Conservation (phyloP, 129 eudicot species). For the Saussurea involucrata region DNA sequence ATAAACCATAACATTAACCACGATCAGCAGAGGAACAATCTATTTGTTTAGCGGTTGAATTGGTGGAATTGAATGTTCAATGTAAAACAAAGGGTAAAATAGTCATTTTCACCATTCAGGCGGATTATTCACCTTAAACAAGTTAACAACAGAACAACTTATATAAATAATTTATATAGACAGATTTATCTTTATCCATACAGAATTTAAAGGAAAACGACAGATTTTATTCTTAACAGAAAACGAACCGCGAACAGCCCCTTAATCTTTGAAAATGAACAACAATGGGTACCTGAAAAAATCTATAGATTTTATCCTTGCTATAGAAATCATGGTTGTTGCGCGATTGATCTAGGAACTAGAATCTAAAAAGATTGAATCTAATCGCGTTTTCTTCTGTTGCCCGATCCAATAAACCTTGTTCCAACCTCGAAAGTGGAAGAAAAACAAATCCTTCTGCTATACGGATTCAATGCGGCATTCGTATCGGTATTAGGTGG, state of each 20-base stretch:
- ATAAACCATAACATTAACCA: not conserved
- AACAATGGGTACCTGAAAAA: conserved; percentile 61
- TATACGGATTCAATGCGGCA: conserved; percentile 14
- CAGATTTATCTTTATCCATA: not conserved
- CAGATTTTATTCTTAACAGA: too few species aligned
- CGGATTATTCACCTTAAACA: too few species aligned
- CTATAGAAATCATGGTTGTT: conserved; percentile 60
- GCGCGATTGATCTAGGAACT: conserved; percentile 10
- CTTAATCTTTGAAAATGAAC: not conserved
- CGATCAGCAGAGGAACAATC: not conserved
- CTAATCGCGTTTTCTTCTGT: not conserved
- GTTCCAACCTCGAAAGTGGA: not conserved
- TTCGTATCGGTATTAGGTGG: not conserved
- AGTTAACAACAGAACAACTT: too few species aligned
- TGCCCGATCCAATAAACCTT: not conserved
- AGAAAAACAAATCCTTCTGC: conserved; percentile 1
- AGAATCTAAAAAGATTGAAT: conserved; percentile 18
- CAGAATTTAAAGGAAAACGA: not conserved
- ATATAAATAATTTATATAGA: not conserved
- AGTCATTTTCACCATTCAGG: too few species aligned
- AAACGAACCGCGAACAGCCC: too few species aligned
- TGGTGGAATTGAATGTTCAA: too few species aligned
- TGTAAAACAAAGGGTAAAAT: too few species aligned
- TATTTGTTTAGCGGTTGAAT: too few species aligned
- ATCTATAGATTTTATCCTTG: conserved; percentile 81